These are phyloP conservation scores for Neocatenulostroma microsporum DNA, from an alignment of 2,329 filamentous ascomycete species.

Conservation along the genomic window DNA sequence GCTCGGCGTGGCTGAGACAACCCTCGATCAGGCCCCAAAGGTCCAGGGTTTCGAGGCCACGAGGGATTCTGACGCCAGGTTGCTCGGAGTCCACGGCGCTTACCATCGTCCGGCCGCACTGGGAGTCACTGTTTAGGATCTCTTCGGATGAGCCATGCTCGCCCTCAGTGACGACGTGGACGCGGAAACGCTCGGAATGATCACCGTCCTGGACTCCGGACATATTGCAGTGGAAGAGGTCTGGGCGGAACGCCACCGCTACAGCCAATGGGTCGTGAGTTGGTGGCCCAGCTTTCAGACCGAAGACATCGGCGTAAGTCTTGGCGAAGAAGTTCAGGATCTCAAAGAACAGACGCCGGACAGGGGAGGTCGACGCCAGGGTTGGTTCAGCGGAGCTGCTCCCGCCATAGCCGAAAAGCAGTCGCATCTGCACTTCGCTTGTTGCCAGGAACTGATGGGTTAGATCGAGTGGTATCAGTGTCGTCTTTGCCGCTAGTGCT, in stretches of 20 bases:
- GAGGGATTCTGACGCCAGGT: constrained; percentile 69
- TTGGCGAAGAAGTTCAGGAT: constrained; percentile 83
- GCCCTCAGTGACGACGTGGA: constrained; percentile 68
- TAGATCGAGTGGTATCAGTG: constrained; percentile 77
- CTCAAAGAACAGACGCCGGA: constrained; percentile 77
- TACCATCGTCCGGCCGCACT: constrained; percentile 56
- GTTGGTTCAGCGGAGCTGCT: constrained; percentile 10
- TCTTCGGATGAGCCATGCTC: constrained; percentile 53
- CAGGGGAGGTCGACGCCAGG: constrained; percentile 24
- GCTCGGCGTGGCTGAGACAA: constrained; percentile 61
- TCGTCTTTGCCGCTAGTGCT: constrained; percentile 65
- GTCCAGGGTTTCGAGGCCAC: constrained; percentile 58
- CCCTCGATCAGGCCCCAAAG: constrained; percentile 76
- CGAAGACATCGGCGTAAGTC: constrained; percentile 78
- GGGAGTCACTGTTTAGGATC: constrained; percentile 51
- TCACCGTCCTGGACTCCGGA: constrained; percentile 32
- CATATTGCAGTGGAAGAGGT: constrained; percentile 32
- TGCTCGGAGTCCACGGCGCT: constrained; percentile 50
- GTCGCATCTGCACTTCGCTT: constrained; percentile 54
- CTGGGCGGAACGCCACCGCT: constrained; percentile 59
- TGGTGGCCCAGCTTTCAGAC: constrained; percentile 72
- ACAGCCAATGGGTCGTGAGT: constrained; percentile 91
- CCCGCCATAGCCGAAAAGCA: constrained; percentile 44
- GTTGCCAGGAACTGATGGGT: constrained; percentile 87
- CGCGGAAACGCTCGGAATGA: constrained; percentile 56